Evolutionary conservation across 1,139 yeast genomes (phyloP).

Genomic region (Spencermartinsiella ligniputridi): DNA sequence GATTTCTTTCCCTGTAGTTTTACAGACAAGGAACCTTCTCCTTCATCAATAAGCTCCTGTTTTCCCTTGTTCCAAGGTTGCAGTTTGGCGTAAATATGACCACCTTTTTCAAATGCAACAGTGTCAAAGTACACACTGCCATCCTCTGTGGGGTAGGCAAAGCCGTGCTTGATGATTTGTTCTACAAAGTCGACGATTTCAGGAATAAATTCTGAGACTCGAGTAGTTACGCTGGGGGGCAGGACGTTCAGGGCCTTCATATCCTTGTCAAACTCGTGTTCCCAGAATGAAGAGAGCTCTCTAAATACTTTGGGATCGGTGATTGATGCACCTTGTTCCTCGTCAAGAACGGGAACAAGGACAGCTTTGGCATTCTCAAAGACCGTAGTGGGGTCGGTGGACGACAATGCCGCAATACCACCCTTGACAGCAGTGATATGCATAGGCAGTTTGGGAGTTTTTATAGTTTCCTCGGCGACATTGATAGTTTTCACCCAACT

Average conservation of each 20-base stretch:
- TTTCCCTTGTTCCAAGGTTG: slow-evolving; percentile 98
- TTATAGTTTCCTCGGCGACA: slow-evolving; percentile 45
- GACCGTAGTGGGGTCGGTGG: slow-evolving; percentile 38
- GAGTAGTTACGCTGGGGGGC: slow-evolving; percentile 79
- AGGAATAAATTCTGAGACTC: slow-evolving; percentile 96
- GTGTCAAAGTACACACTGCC: slow-evolving; percentile 98
- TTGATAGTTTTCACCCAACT: slow-evolving; percentile 52
- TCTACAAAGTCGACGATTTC: slow-evolving; percentile 80
- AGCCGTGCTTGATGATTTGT: slow-evolving; percentile 70
- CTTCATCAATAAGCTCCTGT: slow-evolving; percentile 80
- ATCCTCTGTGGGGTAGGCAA: slow-evolving; percentile 73
- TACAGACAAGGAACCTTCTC: slow-evolving; percentile 83
- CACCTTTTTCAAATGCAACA: slow-evolving; percentile 63
- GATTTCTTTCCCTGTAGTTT: slow-evolving; percentile 56
- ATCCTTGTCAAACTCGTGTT: slow-evolving; percentile 73
- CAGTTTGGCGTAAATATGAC: slow-evolving; percentile 84
- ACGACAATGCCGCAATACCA: slow-evolving; percentile 42
- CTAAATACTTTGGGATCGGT: slow-evolving; percentile 82
- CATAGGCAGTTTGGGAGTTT: slow-evolving; percentile 84
- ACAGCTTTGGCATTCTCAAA: slow-evolving; percentile 60
- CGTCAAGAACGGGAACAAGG: slow-evolving; percentile 68
- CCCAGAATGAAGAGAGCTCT: slow-evolving; percentile 87
- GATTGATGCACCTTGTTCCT: slow-evolving; percentile 65
- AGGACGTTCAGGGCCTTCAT: slow-evolving; percentile 82
- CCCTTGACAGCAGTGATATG: slow-evolving; percentile 58